Percentiles rank a stretch among this genome's conserved stretches.
phyloP scores from a whole-genome alignment of 129 eudicot species.

The Cynara cardunculus region DNA sequence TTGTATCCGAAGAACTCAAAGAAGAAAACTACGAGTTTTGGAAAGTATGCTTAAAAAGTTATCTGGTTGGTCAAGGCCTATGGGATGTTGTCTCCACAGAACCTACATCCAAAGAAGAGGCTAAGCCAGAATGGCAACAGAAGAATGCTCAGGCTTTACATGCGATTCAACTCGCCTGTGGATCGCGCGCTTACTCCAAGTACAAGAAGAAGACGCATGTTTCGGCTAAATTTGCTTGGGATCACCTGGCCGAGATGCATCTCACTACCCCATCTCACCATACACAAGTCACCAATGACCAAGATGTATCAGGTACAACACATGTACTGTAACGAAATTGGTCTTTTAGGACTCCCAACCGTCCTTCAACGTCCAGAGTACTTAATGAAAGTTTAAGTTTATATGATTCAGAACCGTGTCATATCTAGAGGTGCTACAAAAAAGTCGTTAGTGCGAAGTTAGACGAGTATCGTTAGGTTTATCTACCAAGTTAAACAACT shows the following conservation, averaged over 20 bases:
- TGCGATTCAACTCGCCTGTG: conserved; percentile 50
- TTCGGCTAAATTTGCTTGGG: conserved; percentile 45
- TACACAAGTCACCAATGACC: neutral
- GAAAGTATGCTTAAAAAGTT: conserved; percentile 43
- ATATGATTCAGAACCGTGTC: neutral
- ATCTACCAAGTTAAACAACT: neutral
- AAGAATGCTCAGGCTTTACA: conserved; percentile 50
- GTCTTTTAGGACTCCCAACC: neutral
- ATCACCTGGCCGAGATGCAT: conserved; percentile 35
- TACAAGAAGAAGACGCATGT: conserved; percentile 30
- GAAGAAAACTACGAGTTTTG: conserved; percentile 56
- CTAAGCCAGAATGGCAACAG: conserved; percentile 33
- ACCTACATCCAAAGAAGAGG: conserved; percentile 8
- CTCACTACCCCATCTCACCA: neutral
- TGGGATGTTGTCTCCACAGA: conserved; percentile 43
- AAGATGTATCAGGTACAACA: conserved; percentile 10
- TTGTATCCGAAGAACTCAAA: conserved; percentile 40
- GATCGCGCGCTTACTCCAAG: conserved; percentile 37
- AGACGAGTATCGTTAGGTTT: neutral
- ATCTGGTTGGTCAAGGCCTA: conserved; percentile 45
- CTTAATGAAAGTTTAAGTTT: neutral
- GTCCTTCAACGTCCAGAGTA: neutral
- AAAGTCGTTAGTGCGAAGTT: neutral
- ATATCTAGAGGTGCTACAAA: neutral
- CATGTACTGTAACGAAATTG: neutral